Evolutionary conservation across 257 asterid genomes (phyloP).

Genomic region (Solanum piurae): DNA sequence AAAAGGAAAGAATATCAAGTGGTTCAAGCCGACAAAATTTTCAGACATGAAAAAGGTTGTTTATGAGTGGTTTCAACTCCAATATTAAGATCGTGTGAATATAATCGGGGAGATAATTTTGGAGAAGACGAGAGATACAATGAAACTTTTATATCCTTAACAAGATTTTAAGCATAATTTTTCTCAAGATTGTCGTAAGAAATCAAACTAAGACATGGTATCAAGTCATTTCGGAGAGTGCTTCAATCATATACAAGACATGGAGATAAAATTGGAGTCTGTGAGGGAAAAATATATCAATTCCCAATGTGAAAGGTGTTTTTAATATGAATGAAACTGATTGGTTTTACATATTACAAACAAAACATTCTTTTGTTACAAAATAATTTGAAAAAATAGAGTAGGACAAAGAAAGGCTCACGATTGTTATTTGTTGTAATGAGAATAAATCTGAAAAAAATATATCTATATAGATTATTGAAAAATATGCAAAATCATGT

Average conservation of each 20-base stretch:
- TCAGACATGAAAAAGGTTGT: not conserved
- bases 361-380: not conserved
- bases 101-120: not conserved
- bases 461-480: not conserved
- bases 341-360: not conserved
- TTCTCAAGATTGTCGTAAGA: not conserved
- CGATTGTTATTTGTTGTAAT: conserved; percentile 9
- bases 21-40: not conserved
- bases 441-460: not conserved
- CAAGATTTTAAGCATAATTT: not conserved
- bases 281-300: not conserved
- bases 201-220: not conserved
- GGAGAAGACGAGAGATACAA: conserved; percentile 2
- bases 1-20: not conserved
- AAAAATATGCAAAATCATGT: not conserved
- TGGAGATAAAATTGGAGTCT: not conserved
- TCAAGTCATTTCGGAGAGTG: not conserved
- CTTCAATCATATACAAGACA: not conserved
- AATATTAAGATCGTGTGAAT: conserved; percentile 10
- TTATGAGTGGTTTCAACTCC: not conserved
- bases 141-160: not conserved
- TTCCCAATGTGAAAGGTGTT: not conserved
- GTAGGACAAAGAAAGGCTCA: conserved; percentile 6
- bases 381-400: conserved; percentile 5
- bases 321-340: conserved; percentile 3